Evolutionary conservation across 768 basidiomycete genomes (phyloP).

Genomic region (Hebeloma cylindrosporum): DNA sequence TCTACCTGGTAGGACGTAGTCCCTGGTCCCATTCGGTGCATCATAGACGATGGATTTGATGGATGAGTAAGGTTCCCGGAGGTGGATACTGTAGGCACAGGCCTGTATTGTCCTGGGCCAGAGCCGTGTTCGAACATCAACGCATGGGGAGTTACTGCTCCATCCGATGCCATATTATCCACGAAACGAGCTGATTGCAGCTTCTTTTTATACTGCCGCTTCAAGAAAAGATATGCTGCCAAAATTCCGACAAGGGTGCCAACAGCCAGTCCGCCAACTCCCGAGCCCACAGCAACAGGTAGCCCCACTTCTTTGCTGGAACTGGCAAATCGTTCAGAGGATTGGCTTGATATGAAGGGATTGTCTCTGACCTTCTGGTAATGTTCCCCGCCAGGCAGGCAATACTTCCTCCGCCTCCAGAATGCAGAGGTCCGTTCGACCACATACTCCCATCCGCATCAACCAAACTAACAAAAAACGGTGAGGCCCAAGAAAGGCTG

Average conservation of each 20-base stretch:
- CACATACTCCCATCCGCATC: conserved; percentile 53
- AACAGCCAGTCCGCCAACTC: conserved; percentile 39
- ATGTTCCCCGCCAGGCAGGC: conserved; percentile 40
- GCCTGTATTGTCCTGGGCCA: conserved; percentile 24
- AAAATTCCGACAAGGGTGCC: conserved; percentile 36
- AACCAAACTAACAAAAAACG: conserved; percentile 56
- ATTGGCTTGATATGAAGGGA: too few relatives aligned
- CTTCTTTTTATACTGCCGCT: conserved; percentile 25
- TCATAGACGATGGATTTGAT: conserved; percentile 19
- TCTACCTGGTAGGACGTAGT: conserved; percentile 40
- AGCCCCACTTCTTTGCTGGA: conserved; percentile 16
- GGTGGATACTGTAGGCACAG: conserved; percentile 27
- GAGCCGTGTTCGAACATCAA: conserved; percentile 16
- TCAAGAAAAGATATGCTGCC: conserved; percentile 33
- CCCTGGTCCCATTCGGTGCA: conserved; percentile 13
- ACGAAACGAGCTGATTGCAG: conserved; percentile 24
- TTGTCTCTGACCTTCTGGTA: conserved; percentile 24
- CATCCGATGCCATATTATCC: conserved; percentile 24
- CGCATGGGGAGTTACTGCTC: conserved; percentile 22
- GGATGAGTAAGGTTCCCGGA: conserved; percentile 14
- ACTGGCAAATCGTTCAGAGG: too few relatives aligned
- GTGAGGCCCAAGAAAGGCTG: conserved; percentile 47
- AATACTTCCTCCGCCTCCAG: conserved; percentile 46
- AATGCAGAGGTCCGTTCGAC: conserved; percentile 60
- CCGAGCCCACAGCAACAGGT: conserved; percentile 34